Conservation (phyloP, 805 yeast species). For the Suhomyces sp. region DNA sequence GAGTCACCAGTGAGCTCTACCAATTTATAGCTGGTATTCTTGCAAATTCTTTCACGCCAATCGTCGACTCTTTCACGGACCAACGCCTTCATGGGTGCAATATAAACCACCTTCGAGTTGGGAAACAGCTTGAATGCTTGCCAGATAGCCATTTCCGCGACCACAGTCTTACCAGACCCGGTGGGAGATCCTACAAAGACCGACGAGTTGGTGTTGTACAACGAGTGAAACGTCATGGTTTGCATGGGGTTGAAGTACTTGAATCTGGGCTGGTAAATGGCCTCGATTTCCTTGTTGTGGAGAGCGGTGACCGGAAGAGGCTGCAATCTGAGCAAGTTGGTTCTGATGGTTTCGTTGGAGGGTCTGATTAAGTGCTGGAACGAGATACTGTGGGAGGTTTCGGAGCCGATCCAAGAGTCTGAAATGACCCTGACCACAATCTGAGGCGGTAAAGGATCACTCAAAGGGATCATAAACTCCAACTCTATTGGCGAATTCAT, state of each 20-base stretch:
- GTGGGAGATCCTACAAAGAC: conserved; percentile 97
- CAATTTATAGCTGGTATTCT: conserved; percentile 46
- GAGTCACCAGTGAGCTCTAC: conserved; percentile 86
- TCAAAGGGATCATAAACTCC: conserved; percentile 89
- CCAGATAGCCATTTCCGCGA: conserved; percentile 97
- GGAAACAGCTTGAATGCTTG: conserved; percentile 86
- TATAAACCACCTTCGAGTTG: conserved; percentile 73
- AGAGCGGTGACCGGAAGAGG: conserved; percentile 85
- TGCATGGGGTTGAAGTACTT: conserved; percentile 97
- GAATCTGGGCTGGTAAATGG: conserved; percentile 65
- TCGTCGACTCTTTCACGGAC: conserved; percentile 82
- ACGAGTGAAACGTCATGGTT: conserved; percentile 90
- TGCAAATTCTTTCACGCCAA: conserved; percentile 59
- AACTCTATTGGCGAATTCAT: conserved; percentile 58
- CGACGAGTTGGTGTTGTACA: conserved; percentile 74
- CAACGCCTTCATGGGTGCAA: conserved; percentile 88
- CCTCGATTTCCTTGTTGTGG: conserved; percentile 63
- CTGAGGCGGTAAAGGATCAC: conserved; percentile 90
- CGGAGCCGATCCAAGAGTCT: conserved; percentile 89
- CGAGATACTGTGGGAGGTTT: conserved; percentile 69
- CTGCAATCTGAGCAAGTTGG: conserved; percentile 72
- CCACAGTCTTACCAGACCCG: conserved; percentile 94
- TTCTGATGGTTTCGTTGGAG: conserved; percentile 78
- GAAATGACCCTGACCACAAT: conserved; percentile 74
- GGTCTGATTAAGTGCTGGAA: conserved; percentile 91